Conservation (phyloP, 2,329 filamentous ascomycete genomes). For the Amphichorda felina region DNA sequence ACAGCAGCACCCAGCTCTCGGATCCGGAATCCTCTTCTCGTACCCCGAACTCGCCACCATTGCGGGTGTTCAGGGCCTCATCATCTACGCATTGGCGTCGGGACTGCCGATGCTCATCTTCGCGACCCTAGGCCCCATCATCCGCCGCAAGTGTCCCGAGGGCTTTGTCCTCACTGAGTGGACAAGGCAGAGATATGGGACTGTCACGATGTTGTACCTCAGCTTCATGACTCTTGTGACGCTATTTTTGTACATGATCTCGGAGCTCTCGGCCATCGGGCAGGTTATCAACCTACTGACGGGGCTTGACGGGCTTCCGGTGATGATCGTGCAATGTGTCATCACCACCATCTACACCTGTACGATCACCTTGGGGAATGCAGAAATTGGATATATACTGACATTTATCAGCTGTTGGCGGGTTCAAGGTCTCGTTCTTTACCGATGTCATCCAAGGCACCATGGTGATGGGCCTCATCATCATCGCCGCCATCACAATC, state of each 20-base stretch:
- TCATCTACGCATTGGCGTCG: constrained; percentile 65
- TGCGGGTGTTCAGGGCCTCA: constrained; percentile 63
- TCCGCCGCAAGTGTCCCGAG: constrained; percentile 68
- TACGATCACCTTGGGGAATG: constrained; percentile 17
- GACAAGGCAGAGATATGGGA: constrained; percentile 68
- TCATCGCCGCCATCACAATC: constrained; percentile 68
- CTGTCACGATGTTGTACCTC: constrained; percentile 57
- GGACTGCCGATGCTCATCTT: constrained; percentile 64
- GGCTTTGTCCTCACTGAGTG: constrained; percentile 80
- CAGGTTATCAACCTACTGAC: constrained; percentile 68
- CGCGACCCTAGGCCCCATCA: constrained; percentile 62
- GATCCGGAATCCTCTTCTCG: constrained; percentile 72
- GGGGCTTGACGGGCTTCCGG: constrained; percentile 60
- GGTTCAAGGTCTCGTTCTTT: constrained; percentile 74
- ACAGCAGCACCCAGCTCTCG: constrained; percentile 48
- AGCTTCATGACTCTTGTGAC: constrained; percentile 70
- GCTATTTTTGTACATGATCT: constrained; percentile 78
- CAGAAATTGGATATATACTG: not conserved
- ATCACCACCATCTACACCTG: constrained; percentile 79
- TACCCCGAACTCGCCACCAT: constrained; percentile 75
- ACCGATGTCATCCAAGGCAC: constrained; percentile 73
- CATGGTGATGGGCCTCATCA: constrained; percentile 65
- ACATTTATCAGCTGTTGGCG: constrained; percentile 51
- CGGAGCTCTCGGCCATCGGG: constrained; percentile 69
- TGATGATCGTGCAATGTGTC: constrained; percentile 65